Conservation (phyloP, 2,329 filamentous ascomycete species). For the Fusarium xylarioides region DNA sequence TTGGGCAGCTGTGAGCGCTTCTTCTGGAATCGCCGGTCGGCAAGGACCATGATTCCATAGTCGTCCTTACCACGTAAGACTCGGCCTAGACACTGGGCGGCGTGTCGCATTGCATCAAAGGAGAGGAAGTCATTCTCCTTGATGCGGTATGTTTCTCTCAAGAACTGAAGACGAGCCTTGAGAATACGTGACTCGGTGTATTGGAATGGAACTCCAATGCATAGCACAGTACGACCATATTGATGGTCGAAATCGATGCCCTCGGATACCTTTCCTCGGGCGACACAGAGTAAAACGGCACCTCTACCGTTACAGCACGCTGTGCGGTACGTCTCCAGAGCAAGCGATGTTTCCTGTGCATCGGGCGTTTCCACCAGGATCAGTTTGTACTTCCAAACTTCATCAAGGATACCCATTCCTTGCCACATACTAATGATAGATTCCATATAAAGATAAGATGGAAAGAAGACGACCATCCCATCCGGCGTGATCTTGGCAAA, state of each 20-base stretch:
- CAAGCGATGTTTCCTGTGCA: conserved; percentile 94
- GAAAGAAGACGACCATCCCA: conserved; percentile 99
- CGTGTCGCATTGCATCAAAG: conserved; percentile 99
- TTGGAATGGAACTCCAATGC: conserved; percentile 97
- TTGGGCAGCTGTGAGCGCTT: conserved; percentile 91
- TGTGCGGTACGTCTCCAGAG: conserved; percentile 94
- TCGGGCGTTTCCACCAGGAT: conserved; percentile 98
- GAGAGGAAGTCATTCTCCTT: conserved; percentile 97
- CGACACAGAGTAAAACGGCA: conserved; percentile 92
- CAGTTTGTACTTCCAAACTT: conserved; percentile 99
- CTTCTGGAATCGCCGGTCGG: conserved; percentile 91
- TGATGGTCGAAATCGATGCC: conserved; percentile 99
- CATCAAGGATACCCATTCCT: conserved; percentile 95
- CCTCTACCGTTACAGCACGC: conserved; percentile 97
- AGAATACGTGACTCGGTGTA: conserved; percentile 98
- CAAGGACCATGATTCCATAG: conserved; percentile 99
- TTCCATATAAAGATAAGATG: conserved; percentile 99
- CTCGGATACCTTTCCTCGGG: conserved; percentile 95
- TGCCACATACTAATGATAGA: conserved; percentile 99
- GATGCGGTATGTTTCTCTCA: conserved; percentile 97
- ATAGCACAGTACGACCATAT: conserved; percentile 93
- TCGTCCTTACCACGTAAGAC: conserved; percentile 97
- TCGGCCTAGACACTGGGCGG: conserved; percentile 93
- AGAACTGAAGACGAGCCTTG: conserved; percentile 92
- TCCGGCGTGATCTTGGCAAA: conserved; percentile 97